Percentiles rank a stretch among this genome's conserved stretches.
phyloP scores from a whole-genome alignment of 106 monocot genomes.

The Chionographis japonica region DNA sequence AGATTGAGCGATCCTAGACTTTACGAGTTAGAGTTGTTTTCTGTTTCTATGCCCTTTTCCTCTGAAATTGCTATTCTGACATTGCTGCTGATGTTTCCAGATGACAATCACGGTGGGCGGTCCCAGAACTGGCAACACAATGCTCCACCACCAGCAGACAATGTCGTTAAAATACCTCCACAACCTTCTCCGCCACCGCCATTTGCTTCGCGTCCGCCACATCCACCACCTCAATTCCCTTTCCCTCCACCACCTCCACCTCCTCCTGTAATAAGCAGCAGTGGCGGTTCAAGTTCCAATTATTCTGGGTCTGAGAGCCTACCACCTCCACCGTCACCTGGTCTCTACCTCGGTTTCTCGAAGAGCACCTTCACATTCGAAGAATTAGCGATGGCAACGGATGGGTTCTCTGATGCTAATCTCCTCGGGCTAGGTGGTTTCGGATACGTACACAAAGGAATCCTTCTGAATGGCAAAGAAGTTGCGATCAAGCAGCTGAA shows the following conservation, averaged over 20 bases:
- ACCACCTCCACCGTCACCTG: slow-evolving; percentile 11
- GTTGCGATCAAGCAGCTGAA: slow-evolving; percentile 51
- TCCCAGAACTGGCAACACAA: not conserved
- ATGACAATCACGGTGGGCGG: not conserved
- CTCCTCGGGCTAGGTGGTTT: slow-evolving; percentile 62
- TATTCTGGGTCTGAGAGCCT: slow-evolving; percentile 4
- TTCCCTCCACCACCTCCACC: not conserved
- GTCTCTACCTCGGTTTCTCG: slow-evolving; percentile 1
- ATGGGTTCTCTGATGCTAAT: slow-evolving; percentile 57
- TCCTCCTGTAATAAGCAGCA: not conserved
- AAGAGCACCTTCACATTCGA: slow-evolving; percentile 33
- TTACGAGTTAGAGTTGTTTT: not conserved
- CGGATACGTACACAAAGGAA: slow-evolving; percentile 49
- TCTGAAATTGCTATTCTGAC: too few relatives aligned
- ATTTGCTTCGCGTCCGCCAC: slow-evolving; percentile 5
- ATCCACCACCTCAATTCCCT: not conserved
- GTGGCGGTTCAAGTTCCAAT: not conserved
- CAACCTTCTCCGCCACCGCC: slow-evolving; percentile 5
- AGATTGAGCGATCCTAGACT: too few relatives aligned
- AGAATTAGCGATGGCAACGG: slow-evolving; percentile 35
- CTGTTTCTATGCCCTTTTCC: not conserved
- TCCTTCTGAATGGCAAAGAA: slow-evolving; percentile 35
- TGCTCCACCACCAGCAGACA: not conserved
- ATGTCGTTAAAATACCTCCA: not conserved
- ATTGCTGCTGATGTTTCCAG: not conserved